Percentiles rank a stretch among this genome's conserved stretches.
These are phyloP conservation scores for Aspergillus sp. DNA, from an alignment of 2,329 filamentous ascomycete genomes.

Conservation along the genomic window DNA sequence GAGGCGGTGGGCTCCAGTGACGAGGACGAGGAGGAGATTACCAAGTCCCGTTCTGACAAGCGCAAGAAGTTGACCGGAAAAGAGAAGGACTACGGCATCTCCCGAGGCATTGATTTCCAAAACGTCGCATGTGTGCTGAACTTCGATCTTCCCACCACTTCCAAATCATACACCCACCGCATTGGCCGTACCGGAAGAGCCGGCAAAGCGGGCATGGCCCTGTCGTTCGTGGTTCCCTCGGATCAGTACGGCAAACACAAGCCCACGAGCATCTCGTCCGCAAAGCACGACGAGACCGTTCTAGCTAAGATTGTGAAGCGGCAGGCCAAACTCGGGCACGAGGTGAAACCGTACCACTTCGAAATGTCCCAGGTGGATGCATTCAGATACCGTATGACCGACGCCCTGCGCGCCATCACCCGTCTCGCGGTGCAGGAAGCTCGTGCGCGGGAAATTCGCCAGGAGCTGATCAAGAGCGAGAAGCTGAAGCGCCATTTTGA, in stretches of 20 bases:
- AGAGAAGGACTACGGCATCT: constrained; percentile 92
- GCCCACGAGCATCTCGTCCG: constrained; percentile 72
- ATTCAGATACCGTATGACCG: constrained; percentile 92
- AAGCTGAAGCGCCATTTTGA: constrained; percentile 95
- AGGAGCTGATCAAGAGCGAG: constrained; percentile 89
- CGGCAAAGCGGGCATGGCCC: constrained; percentile 86
- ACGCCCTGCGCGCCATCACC: constrained; percentile 87
- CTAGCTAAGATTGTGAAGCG: constrained; percentile 75
- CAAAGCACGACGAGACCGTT: constrained; percentile 81
- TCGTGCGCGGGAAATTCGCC: constrained; percentile 78
- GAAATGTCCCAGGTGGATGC: constrained; percentile 92
- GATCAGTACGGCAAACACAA: constrained; percentile 85
- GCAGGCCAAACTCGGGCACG: constrained; percentile 74
- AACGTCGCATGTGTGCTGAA: constrained; percentile 94
- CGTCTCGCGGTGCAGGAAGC: constrained; percentile 87
- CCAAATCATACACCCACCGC: constrained; percentile 94
- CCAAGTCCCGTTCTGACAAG: constrained; percentile 45
- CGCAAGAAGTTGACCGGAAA: constrained; percentile 66
- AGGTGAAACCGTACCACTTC: constrained; percentile 87
- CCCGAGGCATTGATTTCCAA: constrained; percentile 93
- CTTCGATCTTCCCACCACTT: constrained; percentile 86
- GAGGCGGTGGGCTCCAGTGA: constrained; percentile 38
- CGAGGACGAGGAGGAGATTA: constrained; percentile 36
- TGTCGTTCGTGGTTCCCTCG: constrained; percentile 89
- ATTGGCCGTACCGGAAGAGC: constrained; percentile 92